Base-by-base conservation (phyloP, 176 grass and related monocot species). In the Avena sativa region DNA sequence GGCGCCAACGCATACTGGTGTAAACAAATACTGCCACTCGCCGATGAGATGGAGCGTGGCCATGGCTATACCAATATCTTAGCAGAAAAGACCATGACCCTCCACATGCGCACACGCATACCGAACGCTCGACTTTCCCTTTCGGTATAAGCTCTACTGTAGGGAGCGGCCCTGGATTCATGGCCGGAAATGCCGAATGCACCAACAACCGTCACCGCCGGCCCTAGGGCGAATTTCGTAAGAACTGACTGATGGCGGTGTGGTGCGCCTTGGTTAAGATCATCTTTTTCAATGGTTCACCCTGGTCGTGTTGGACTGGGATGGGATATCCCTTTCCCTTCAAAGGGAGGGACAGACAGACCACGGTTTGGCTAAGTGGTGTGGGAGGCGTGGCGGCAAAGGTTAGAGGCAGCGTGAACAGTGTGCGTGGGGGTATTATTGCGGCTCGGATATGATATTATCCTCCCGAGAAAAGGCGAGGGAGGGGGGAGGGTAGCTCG, bases 391-490 rank as follows among this genome's bases (percentile, higher is more conserved):
- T 80, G 78, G 57, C 38, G 15, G 15, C 55, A 30, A 50, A 65
- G 60, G 13, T 28, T 15, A 11, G 70, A 17, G 83, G 14, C 50
- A 36, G 48, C 63, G 46, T 4, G 4, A 71, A 55, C 66, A 84
- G 81, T 64, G 26, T 55, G 55, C 82, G 82, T 85, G 87, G 17
- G 82, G 38, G 2, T 65, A 89, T 70, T 65, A 81, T 74, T 34
- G 49, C 6, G 13, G 48, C 14, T 1, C 25, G 8, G 65, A 78
- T 74, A 87, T 75, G 57, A 55, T 84, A 84, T 89, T 56, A 28
- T 61, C 71, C 53, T 71, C 88, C 79, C 88, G 79, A 86, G 88
- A 56, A 90, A 86, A 90, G 72, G 58, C 44, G 21, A 30, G 6
- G 70, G 16, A 32, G 4, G 36, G 38, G 5, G 40, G 5, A 36